Evolutionary conservation across 1,139 yeast genomes (phyloP), one percentile per base, ranked within the genome.

Genomic region (Suhomyces maxii): DNA sequence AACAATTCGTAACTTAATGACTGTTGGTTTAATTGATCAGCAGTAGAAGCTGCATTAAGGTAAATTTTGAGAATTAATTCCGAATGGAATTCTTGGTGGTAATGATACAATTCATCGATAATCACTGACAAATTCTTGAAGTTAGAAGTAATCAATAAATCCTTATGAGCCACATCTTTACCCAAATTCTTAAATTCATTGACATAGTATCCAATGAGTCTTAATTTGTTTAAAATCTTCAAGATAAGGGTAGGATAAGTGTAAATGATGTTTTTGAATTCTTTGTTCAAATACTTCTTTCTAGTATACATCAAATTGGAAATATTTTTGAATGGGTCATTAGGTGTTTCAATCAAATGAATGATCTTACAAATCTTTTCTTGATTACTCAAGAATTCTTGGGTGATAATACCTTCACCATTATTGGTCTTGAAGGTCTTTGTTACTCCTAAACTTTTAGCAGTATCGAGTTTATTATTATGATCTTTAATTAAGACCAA

Each of bases 1-100:
- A 87, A 89, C 57, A 89, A 84, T 65, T 93, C 99, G 65, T 88
- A 89, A n/a, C 93, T 76, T 34, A 89, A 82, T 46, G 67, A 59
- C 43, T 70, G 68, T 48, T 68, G 71, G 40, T 67, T 71, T 34
- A 86, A 73, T 61, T 87, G 95, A 64, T 93, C 97, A 0, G 97
- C 93, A 3, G 88, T 68, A 2, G 78, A 65, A 0, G 89, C 89
- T 35, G 82, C 74, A 48, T 79, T 72, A 48, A 84, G 64, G 56
- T 83, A 82, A 40, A 77, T 63, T 49, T 77, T 72, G 51, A 77
- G 67, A 4, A 79, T 79, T 49, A 71, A 67, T 53, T 74, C 86
- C 6, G 82, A 78, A 54, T 69, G 68, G 49, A 50, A 55, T 32
- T 81, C 80, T 34, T 74, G 72, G 51, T 75, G 78, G 42, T 67